phyloP scores from a whole-genome alignment of 2,329 filamentous ascomycete genomes.

The Colletotrichum coccodes region DNA sequence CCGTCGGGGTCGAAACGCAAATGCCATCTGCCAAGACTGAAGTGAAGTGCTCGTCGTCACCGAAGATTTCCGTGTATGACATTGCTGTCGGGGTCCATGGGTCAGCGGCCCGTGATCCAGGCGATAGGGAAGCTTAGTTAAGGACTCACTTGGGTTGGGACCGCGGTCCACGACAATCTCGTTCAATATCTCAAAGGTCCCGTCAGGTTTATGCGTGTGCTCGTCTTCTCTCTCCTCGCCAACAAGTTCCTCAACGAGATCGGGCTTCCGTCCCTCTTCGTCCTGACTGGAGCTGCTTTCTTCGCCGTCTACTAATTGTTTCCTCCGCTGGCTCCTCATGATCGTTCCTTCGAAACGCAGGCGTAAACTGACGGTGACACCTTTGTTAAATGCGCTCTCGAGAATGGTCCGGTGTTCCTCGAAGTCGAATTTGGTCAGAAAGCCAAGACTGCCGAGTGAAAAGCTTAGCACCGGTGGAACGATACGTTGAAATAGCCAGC shows the following conservation, averaged over 20 bases:
- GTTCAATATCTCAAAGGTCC: constrained; percentile 90
- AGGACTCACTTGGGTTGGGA: constrained; percentile 83
- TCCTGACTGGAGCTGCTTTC: constrained; percentile 43
- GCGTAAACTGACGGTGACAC: constrained; percentile 87
- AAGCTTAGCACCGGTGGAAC: constrained; percentile 95
- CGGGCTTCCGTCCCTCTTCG: constrained; percentile 57
- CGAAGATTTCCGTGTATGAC: constrained; percentile 92
- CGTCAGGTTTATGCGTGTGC: constrained; percentile 85
- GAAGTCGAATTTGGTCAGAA: constrained; percentile 97
- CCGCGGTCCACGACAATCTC: constrained; percentile 97
- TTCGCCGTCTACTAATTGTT: constrained; percentile 39
- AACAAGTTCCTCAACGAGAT: constrained; percentile 90
- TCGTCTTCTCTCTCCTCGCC: constrained; percentile 87
- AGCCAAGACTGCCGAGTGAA: constrained; percentile 89
- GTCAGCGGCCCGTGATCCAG: constrained; percentile 3
- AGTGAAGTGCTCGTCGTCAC: constrained; percentile 95
- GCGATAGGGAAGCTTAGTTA: background rate
- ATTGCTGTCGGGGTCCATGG: constrained; percentile 67
- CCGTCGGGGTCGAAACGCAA: constrained; percentile 93
- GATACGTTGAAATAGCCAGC: constrained; percentile 95
- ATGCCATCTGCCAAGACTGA: constrained; percentile 93
- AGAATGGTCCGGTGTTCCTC: constrained; percentile 77
- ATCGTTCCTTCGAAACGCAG: constrained; percentile 93
- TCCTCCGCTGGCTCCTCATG: constrained; percentile 77
- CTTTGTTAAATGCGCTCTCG: constrained; percentile 78